phyloP scores from a whole-genome alignment of 108 stramenopile species.

The Cyclotella atomus region DNA sequence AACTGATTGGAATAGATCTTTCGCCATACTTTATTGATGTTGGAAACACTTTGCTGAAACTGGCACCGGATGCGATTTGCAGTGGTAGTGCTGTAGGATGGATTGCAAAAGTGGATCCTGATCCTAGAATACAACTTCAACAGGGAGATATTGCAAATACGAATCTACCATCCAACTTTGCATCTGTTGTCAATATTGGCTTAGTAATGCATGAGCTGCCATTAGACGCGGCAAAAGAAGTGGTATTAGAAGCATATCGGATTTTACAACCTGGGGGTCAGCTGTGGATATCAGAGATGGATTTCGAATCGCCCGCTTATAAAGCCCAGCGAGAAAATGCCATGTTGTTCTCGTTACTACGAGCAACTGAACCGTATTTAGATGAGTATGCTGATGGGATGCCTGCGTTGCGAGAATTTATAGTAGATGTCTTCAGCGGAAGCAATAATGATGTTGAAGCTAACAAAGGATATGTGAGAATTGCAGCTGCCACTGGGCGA shows the following conservation, averaged over 20 bases:
- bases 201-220: constrained; percentile 84
- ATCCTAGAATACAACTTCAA: constrained; percentile 63
- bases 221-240: constrained; percentile 35
- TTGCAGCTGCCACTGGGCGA: constrained; percentile 77
- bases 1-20: constrained; percentile 69
- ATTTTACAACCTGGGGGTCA: constrained; percentile 71
- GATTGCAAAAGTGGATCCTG: constrained; percentile 64
- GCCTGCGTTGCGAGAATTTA: constrained; percentile 48
- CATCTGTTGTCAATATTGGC: constrained; percentile 69
- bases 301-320: constrained; percentile 83
- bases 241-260: constrained; percentile 70
- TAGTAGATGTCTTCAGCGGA: constrained; percentile 39
- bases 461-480: constrained; percentile 24
- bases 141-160: constrained; percentile 67
- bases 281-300: constrained; percentile 85
- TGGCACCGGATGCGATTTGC: constrained; percentile 52
- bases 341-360: constrained; percentile 68
- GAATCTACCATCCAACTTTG: constrained; percentile 48
- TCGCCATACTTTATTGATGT: constrained; percentile 75
- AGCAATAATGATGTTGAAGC: background rate
- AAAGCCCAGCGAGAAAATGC: constrained; percentile 79
- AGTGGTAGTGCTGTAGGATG: constrained; percentile 42
- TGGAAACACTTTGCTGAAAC: constrained; percentile 53
- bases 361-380: constrained; percentile 82
- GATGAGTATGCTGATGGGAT: constrained; percentile 84